Percentiles rank a stretch among this genome's conserved stretches.
These are phyloP conservation scores for Ambrosiella beaveri DNA, from an alignment of 2,329 filamentous ascomycete genomes.

Conservation along the genomic window DNA sequence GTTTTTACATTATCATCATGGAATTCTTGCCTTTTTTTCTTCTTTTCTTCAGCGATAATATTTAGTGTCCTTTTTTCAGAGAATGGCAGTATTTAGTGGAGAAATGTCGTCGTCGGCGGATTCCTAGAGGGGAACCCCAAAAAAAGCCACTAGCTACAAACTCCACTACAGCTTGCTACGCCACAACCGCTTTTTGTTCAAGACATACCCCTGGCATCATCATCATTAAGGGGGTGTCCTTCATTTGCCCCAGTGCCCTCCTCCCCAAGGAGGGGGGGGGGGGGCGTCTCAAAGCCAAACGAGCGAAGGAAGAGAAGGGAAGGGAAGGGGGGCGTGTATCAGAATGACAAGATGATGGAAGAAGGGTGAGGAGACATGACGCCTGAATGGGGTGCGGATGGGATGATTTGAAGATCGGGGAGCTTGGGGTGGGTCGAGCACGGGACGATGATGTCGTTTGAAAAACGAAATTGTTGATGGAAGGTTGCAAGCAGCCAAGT, in stretches of 20 bases:
- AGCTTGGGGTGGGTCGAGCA: too few relatives aligned
- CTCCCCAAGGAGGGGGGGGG: not conserved
- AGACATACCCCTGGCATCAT: not conserved
- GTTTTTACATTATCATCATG: too few relatives aligned
- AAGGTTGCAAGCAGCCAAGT: not conserved
- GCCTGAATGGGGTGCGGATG: not conserved
- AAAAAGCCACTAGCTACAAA: not conserved
- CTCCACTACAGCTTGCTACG: not conserved
- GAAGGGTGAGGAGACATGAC: not conserved
- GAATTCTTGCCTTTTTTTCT: too few relatives aligned
- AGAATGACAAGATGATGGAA: not conserved
- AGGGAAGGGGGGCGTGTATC: not conserved
- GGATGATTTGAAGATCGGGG: not conserved
- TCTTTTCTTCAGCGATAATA: too few relatives aligned
- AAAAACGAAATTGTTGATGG: not conserved
- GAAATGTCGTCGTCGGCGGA: not conserved
- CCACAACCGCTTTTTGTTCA: not conserved
- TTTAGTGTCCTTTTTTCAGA: too few relatives aligned
- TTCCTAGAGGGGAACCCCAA: not conserved
- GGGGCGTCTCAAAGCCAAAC: not conserved
- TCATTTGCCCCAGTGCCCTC: too few relatives aligned
- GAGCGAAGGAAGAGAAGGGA: not conserved
- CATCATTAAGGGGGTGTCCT: too few relatives aligned
- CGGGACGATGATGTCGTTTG: not conserved
- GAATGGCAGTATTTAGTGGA: too few relatives aligned